Conservation (phyloP, 345 rosid species). For the Orychophragmus violaceus region DNA sequence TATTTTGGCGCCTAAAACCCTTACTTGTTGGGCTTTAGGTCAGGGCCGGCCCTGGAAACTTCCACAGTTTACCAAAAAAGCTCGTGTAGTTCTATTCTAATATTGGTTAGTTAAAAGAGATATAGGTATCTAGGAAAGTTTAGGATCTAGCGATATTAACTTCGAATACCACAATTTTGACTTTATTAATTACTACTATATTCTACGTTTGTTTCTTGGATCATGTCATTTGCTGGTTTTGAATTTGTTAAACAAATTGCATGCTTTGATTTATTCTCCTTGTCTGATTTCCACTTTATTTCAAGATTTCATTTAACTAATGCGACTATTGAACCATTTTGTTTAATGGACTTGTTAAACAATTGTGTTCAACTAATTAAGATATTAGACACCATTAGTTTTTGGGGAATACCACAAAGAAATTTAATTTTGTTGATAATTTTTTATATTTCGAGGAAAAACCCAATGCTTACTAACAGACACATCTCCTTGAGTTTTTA, state of each 20-base stretch:
- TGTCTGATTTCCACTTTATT: background rate
- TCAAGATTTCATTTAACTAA: background rate
- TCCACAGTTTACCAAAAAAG: too few species aligned
- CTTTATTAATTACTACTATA: background rate
- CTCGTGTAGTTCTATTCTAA: background rate
- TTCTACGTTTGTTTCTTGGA: background rate
- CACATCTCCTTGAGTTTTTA: background rate
- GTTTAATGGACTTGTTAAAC: background rate
- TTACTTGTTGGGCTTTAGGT: too few species aligned
- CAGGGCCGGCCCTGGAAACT: too few species aligned
- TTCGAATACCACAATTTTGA: conserved; percentile 9
- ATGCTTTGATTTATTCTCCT: background rate
- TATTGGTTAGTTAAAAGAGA: background rate
- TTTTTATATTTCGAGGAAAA: background rate
- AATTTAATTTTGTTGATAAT: too few species aligned
- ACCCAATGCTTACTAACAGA: background rate
- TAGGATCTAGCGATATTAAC: conserved; percentile 9
- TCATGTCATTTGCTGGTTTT: background rate
- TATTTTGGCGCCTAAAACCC: too few species aligned
- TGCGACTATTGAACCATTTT: background rate
- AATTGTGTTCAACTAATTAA: background rate
- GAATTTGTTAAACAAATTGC: background rate
- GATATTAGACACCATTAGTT: background rate
- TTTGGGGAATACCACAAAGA: background rate
- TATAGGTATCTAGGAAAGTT: background rate